Percentiles rank a stretch among this genome's conserved stretches.
phyloP scores from a whole-genome alignment of 2,329 filamentous ascomycete genomes.

The Neonectria hederae region DNA sequence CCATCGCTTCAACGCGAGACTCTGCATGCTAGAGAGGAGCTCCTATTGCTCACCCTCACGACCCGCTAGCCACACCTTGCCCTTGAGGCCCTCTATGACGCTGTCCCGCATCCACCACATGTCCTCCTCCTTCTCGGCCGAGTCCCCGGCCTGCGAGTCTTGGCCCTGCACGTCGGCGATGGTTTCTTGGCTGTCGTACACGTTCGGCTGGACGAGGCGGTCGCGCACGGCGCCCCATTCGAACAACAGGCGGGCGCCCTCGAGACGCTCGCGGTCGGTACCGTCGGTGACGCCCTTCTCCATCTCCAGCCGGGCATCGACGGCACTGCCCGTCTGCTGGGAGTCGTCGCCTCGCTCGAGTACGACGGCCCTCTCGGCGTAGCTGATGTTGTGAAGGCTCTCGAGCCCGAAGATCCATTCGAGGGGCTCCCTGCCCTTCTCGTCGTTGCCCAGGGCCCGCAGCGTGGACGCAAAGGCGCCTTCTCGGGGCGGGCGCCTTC shows the following conservation, averaged over 20 bases:
- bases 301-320: slow-evolving; percentile 79
- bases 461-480: slow-evolving; percentile 78
- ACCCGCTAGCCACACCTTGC: slow-evolving; percentile 62
- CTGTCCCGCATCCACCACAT: slow-evolving; percentile 66
- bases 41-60: slow-evolving; percentile 46
- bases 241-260: slow-evolving; percentile 63
- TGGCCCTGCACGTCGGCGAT: slow-evolving; percentile 42
- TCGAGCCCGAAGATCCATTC: slow-evolving; percentile 79
- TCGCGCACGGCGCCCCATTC: slow-evolving; percentile 63
- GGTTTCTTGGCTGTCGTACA: slow-evolving; percentile 49
- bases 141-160: slow-evolving; percentile 27
- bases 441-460: slow-evolving; percentile 69
- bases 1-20: not conserved
- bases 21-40: not conserved
- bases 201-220: slow-evolving; percentile 41
- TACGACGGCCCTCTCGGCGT: slow-evolving; percentile 73
- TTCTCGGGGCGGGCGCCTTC: slow-evolving; percentile 74
- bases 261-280: slow-evolving; percentile 53
- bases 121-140: slow-evolving; percentile 42
- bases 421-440: slow-evolving; percentile 59
- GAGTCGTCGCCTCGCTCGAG: slow-evolving; percentile 62
- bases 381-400: slow-evolving; percentile 62
- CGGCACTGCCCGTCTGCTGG: slow-evolving; percentile 58
- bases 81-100: slow-evolving; percentile 64
- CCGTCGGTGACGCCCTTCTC: slow-evolving; percentile 57